These are phyloP conservation scores for Syzygium aromaticum DNA, from an alignment of 345 rosid genomes.

Conservation along the genomic window DNA sequence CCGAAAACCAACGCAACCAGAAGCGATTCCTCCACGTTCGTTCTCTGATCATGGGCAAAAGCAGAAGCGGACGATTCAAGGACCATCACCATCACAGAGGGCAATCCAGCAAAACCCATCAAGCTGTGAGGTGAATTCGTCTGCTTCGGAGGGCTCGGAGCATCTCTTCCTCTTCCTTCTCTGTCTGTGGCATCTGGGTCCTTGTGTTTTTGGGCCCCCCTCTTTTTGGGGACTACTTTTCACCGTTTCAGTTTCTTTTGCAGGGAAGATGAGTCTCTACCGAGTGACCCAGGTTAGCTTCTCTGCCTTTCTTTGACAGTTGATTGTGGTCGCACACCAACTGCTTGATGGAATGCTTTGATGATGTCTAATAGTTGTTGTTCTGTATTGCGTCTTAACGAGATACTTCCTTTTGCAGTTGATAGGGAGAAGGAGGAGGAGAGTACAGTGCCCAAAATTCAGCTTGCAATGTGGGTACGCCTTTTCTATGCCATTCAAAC, in stretches of 20 bases:
- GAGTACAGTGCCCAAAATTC: constrained; percentile 41
- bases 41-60: constrained; percentile 32
- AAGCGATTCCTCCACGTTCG: background rate
- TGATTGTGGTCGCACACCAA: background rate
- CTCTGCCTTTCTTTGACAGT: background rate
- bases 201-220: background rate
- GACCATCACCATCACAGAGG: constrained; percentile 26
- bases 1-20: background rate
- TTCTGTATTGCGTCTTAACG: background rate
- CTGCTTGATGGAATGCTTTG: constrained; percentile 14
- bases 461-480: constrained; percentile 97
- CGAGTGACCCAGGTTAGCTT: constrained; percentile 31
- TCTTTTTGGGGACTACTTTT: background rate
- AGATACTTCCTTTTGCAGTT: constrained; percentile 19
- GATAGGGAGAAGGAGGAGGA: constrained; percentile 51
- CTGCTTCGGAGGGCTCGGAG: background rate
- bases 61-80: constrained; percentile 38
- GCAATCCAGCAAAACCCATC: constrained; percentile 38
- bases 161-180: background rate
- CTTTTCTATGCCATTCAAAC: background rate
- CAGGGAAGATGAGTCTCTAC: constrained; percentile 67
- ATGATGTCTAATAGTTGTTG: background rate
- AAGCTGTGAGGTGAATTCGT: constrained; percentile 17
- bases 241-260: background rate
- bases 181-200: background rate